These are phyloP conservation scores for Hypoxylon intermedium DNA, from an alignment of 495 filamentous ascomycete species.

Conservation along the genomic window DNA sequence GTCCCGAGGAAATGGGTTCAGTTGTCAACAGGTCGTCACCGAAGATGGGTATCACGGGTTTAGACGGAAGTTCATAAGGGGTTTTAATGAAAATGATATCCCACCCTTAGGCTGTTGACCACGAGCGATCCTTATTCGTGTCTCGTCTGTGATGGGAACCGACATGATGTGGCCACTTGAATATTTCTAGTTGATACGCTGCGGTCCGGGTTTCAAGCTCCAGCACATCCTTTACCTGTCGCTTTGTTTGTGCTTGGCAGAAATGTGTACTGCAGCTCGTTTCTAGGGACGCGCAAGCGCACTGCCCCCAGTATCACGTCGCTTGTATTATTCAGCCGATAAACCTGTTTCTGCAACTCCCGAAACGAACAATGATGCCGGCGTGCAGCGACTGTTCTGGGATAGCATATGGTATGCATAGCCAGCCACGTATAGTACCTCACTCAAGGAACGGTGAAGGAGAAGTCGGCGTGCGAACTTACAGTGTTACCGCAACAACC, in stretches of 20 bases:
- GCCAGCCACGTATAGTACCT: too few relatives aligned
- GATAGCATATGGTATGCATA: too few relatives aligned
- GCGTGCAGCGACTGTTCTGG: too few relatives aligned
- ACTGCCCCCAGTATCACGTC: conserved; percentile 5
- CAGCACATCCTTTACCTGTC: neutral
- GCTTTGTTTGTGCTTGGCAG: neutral
- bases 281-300: conserved; percentile 16
- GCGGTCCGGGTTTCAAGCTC: neutral
- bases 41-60: neutral
- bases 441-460: too few relatives aligned
- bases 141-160: neutral
- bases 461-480: too few relatives aligned
- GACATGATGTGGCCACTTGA: neutral
- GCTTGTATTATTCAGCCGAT: neutral
- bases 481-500: too few relatives aligned
- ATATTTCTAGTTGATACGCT: too few relatives aligned
- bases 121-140: neutral
- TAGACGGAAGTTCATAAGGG: neutral
- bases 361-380: neutral
- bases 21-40: neutral
- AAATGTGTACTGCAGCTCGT: neutral
- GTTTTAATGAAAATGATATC: neutral
- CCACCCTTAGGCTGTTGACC: neutral
- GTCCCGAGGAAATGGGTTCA: neutral
- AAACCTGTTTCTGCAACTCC: neutral